Evolutionary conservation across 2,329 filamentous ascomycete species (phyloP).

Genomic region (Cladosporium colombiae): DNA sequence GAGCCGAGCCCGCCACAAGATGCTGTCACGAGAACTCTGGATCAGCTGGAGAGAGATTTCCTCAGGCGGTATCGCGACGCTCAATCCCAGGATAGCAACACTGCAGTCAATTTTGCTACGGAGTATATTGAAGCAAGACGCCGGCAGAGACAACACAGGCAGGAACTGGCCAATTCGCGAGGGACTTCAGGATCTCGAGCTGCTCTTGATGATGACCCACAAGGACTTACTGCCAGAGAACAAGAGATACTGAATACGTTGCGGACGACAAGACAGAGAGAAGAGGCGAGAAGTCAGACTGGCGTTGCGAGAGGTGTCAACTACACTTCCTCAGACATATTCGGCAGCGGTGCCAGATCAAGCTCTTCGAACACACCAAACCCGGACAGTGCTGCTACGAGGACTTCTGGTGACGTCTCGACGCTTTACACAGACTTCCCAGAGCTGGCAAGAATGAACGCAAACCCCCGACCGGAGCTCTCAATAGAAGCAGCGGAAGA

Average conservation of each 20-base stretch:
- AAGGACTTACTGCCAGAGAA: constrained; percentile 48
- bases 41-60: constrained; percentile 48
- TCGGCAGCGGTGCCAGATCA: constrained; percentile 23
- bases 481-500: background rate
- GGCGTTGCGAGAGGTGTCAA: constrained; percentile 45
- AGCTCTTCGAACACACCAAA: constrained; percentile 19
- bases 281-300: constrained; percentile 43
- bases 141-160: constrained; percentile 36
- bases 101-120: constrained; percentile 43
- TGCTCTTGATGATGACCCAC: constrained; percentile 47
- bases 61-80: constrained; percentile 46
- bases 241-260: constrained; percentile 50
- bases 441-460: constrained; percentile 31
- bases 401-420: constrained; percentile 31
- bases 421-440: constrained; percentile 33
- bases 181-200: constrained; percentile 23
- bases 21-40: constrained; percentile 38
- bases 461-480: constrained; percentile 3
- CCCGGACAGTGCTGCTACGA: constrained; percentile 11
- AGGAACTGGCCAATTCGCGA: constrained; percentile 31
- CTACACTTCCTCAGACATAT: constrained; percentile 41
- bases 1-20: background rate
- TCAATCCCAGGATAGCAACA: constrained; percentile 41
- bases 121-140: constrained; percentile 47
- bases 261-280: constrained; percentile 44